Evolutionary conservation across 768 basidiomycete species (phyloP).

Genomic region (Trametes cinnabarina): DNA sequence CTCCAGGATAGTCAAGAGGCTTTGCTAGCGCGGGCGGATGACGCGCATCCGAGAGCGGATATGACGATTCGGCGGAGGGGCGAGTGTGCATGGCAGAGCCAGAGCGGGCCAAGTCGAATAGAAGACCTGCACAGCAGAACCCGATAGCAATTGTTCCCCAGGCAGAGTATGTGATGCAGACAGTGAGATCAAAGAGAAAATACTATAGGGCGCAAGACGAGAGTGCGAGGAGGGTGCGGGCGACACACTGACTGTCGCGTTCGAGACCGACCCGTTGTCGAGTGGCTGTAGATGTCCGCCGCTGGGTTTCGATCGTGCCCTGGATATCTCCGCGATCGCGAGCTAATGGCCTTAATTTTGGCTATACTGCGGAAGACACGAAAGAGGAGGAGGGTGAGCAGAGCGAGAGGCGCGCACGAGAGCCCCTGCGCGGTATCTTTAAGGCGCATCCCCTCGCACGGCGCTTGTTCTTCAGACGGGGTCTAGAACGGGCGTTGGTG

Average conservation of each 20-base stretch:
- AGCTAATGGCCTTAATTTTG: neutral
- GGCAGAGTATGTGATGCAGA: neutral
- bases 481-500: neutral
- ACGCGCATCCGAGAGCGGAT: conserved; percentile 12
- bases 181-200: neutral
- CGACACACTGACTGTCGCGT: neutral
- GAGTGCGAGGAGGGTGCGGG: neutral
- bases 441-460: conserved; percentile 1
- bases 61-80: conserved; percentile 7
- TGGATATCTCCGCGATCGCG: conserved; percentile 1
- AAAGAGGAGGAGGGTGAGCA: conserved; percentile 1
- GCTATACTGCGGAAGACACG: neutral
- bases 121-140: neutral
- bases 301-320: conserved; percentile 9
- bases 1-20: neutral
- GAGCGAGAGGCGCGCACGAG: neutral
- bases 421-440: conserved; percentile 6
- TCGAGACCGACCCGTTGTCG: neutral
- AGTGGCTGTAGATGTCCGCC: conserved; percentile 1
- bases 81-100: neutral
- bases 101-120: neutral
- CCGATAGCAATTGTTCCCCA: neutral
- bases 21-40: conserved; percentile 4
- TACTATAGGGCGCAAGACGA: neutral
- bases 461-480: neutral